A percentile compares a stretch with the other conserved stretches of the same genome.
phyloP scores from a whole-genome alignment of 1,139 yeast species.

The Candida tetrigidarum region DNA sequence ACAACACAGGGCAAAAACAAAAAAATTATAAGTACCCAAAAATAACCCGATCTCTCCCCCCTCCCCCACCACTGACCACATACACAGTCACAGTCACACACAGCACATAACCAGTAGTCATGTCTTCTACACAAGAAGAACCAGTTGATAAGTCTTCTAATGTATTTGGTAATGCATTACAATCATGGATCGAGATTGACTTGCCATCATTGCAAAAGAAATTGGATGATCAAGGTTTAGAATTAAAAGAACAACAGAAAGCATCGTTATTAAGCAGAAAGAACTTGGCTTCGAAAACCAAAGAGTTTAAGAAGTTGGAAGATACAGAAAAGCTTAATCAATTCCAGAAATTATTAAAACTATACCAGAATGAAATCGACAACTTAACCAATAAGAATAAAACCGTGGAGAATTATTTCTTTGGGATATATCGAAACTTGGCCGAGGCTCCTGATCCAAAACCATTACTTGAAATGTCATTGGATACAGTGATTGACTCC shows the following conservation, averaged over 20 bases:
- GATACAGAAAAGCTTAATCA: constrained; percentile 69
- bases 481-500: constrained; percentile 66
- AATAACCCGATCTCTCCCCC: background rate
- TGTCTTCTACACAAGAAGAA: constrained; percentile 2
- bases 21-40: too few relatives aligned
- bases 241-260: constrained; percentile 72
- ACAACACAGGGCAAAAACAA: too few relatives aligned
- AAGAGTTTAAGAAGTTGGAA: constrained; percentile 73
- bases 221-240: constrained; percentile 76
- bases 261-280: constrained; percentile 71
- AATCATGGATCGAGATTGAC: constrained; percentile 78
- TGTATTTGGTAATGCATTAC: constrained; percentile 56
- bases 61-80: background rate
- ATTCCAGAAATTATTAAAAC: constrained; percentile 70
- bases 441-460: constrained; percentile 95
- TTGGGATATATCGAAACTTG: constrained; percentile 72
- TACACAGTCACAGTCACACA: too few relatives aligned
- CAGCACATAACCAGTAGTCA: too few relatives aligned
- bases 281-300: constrained; percentile 78
- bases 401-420: constrained; percentile 70
- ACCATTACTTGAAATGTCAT: constrained; percentile 73
- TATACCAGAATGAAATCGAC: constrained; percentile 90
- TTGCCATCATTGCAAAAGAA: constrained; percentile 68
- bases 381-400: constrained; percentile 77
- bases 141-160: constrained; percentile 18